These are phyloP conservation scores for Simplicillium sp. DNA, from an alignment of 2,329 filamentous ascomycete genomes.

Conservation along the genomic window DNA sequence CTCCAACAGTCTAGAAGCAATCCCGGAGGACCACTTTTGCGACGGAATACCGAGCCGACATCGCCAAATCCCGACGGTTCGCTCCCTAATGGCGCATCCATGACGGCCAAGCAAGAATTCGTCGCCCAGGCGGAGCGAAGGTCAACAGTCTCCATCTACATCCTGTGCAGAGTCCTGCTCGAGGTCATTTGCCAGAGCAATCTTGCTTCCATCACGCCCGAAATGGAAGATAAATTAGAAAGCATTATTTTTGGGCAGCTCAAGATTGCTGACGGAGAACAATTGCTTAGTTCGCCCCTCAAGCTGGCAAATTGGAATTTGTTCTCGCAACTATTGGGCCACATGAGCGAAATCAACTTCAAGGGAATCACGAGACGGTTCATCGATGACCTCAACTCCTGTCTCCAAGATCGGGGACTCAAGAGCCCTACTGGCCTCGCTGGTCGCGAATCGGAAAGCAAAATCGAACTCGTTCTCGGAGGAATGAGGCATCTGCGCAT, in stretches of 20 bases:
- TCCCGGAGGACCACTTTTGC: constrained; percentile 43
- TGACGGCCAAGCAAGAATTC: constrained; percentile 54
- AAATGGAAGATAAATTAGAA: constrained; percentile 91
- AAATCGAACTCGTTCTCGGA: constrained; percentile 76
- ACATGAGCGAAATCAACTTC: constrained; percentile 93
- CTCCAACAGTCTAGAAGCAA: constrained; percentile 41
- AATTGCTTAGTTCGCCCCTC: constrained; percentile 66
- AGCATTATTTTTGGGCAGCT: constrained; percentile 95
- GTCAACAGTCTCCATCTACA: constrained; percentile 90
- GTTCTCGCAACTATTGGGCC: constrained; percentile 85
- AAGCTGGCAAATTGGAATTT: constrained; percentile 94
- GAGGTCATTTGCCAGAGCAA: constrained; percentile 91
- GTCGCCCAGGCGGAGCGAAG: constrained; percentile 76
- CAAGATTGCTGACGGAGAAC: constrained; percentile 77
- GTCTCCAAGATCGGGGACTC: constrained; percentile 63
- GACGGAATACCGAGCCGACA: constrained; percentile 69
- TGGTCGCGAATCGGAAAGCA: constrained; percentile 64
- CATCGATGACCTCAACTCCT: constrained; percentile 67
- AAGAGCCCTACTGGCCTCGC: constrained; percentile 52
- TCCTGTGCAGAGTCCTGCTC: constrained; percentile 85
- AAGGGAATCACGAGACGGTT: constrained; percentile 74
- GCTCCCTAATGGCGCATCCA: constrained; percentile 24
- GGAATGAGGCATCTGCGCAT: constrained; percentile 88
- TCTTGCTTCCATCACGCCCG: constrained; percentile 69
- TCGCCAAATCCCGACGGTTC: constrained; percentile 21